These are phyloP conservation scores for Vigna trinervia DNA, from an alignment of 306 rosid genomes.

Conservation along the genomic window DNA sequence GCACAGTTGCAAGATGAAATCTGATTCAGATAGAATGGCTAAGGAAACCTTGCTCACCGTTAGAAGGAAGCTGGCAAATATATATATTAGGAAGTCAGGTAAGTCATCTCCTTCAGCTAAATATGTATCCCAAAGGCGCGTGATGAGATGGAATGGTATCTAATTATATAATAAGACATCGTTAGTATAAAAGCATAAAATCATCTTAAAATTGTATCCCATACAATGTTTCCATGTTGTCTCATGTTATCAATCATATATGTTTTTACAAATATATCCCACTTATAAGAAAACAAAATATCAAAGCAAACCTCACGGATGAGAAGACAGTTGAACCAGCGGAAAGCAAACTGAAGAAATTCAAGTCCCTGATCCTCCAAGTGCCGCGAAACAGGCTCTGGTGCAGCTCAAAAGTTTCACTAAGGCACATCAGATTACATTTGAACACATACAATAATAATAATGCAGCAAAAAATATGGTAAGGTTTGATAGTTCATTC, in stretches of 20 bases:
- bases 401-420: conserved; percentile 43
- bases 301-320: conserved; percentile 83
- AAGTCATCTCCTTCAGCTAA: conserved; percentile 97
- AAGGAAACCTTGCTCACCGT: conserved; percentile 65
- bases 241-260: background rate
- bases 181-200: conserved; percentile 37
- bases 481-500: conserved; percentile 23
- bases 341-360: conserved; percentile 97
- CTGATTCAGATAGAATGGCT: conserved; percentile 32
- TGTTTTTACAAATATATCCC: conserved; percentile 27
- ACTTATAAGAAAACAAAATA: conserved; percentile 32
- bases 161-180: conserved; percentile 48
- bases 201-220: background rate
- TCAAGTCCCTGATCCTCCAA: conserved; percentile 95
- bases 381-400: conserved; percentile 89
- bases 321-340: conserved; percentile 98
- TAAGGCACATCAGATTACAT: conserved; percentile 41
- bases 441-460: conserved; percentile 10
- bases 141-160: conserved; percentile 91
- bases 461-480: conserved; percentile 30
- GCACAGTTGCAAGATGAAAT: conserved; percentile 20
- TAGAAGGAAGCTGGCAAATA: conserved; percentile 96
- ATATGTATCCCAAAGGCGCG: conserved; percentile 98
- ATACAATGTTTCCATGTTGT: conserved; percentile 23
- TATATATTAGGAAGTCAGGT: conserved; percentile 97